Evolutionary conservation across 78 protist genomes (phyloP), one percentile per base, ranked within the genome.

Genomic region (Dictyostelium capitatum): DNA sequence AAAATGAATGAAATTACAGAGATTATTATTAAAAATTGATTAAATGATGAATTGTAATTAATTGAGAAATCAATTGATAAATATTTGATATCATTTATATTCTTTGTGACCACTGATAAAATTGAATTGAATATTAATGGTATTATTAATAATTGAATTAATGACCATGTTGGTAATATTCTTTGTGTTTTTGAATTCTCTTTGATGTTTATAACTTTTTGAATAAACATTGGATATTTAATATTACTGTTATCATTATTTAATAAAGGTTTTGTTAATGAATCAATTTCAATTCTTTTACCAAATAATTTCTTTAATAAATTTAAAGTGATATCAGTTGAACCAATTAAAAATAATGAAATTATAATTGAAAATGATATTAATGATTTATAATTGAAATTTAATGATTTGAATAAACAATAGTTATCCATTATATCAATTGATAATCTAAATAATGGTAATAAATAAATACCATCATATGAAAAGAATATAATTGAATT

Each of bases 381-480:
- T 7, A 57, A 57, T 7, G 30, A n/a, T 19, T 57, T 57, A 12
- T n/a, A 57, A 57, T 57, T 57, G n/a, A n/a, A 57, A 57, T 57
- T 57, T 57, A 57, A 57, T 8, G 30, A 23, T n/a, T 57, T 28
- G 30, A 23, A 57, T 57, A 57, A 30, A 28, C 72, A 64, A 64
- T 64, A 64, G 6, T 19, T 19, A 64, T 64, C 72, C 11, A 64
- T 10, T 17, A 25, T 25, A 64, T 64, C 72, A 8, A 64, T 30
- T 25, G 72, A 28, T 41, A 64, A n/a, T 64, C 72, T 64, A 30
- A 64, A 64, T 28, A 64, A 64, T 64, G 72, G 72, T 64, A 64
- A 64, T 25, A 64, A n/a, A 30, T 64, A 64, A 28, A 64, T 64
- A 25, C 72, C 72, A 64, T 41, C 25, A 64, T 25, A 64, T 28